These are phyloP conservation scores for Tuber magnatum DNA, from an alignment of 495 filamentous ascomycete genomes.

Conservation along the genomic window DNA sequence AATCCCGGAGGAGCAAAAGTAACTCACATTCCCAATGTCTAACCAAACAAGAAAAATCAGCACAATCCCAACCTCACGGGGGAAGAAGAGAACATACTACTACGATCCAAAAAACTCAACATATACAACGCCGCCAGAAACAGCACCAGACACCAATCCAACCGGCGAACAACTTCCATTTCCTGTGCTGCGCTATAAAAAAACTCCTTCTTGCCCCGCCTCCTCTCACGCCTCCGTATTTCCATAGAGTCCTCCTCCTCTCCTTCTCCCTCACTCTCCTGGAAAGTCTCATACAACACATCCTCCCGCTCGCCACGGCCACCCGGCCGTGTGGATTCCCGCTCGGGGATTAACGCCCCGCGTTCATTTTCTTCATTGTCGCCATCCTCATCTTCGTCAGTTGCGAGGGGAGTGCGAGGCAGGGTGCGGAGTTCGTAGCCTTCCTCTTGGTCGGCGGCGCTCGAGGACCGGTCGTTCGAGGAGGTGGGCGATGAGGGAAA, in stretches of 20 bases:
- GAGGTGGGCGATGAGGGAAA: slow-evolving; percentile 24
- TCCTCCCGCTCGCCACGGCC: slow-evolving; percentile 19
- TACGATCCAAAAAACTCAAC: slow-evolving; percentile 48
- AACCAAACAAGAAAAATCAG: background rate
- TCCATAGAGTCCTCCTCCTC: slow-evolving; percentile 10
- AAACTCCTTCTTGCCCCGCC: slow-evolving; percentile 28
- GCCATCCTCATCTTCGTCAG: slow-evolving; percentile 5
- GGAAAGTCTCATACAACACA: slow-evolving; percentile 36
- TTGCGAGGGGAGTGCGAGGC: slow-evolving; percentile 1
- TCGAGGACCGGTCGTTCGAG: slow-evolving; percentile 15
- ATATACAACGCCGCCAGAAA: slow-evolving; percentile 78
- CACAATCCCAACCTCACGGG: background rate
- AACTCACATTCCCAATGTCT: slow-evolving; percentile 40
- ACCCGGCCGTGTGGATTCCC: slow-evolving; percentile 11
- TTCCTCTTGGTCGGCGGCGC: slow-evolving; percentile 10
- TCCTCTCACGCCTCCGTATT: slow-evolving; percentile 15
- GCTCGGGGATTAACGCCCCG: slow-evolving; percentile 19
- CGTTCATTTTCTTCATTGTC: slow-evolving; percentile 20
- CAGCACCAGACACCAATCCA: slow-evolving; percentile 67
- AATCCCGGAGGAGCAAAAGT: background rate
- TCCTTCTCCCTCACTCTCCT: slow-evolving; percentile 18
- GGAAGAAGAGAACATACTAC: slow-evolving; percentile 29
- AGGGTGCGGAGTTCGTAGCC: slow-evolving; percentile 30
- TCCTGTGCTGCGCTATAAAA: slow-evolving; percentile 73
- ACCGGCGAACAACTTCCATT: slow-evolving; percentile 58